A percentile compares a stretch with the other conserved stretches of the same genome.
These are phyloP conservation scores for Didymella sp. DNA, from an alignment of 2,329 filamentous ascomycete species.

Conservation along the genomic window DNA sequence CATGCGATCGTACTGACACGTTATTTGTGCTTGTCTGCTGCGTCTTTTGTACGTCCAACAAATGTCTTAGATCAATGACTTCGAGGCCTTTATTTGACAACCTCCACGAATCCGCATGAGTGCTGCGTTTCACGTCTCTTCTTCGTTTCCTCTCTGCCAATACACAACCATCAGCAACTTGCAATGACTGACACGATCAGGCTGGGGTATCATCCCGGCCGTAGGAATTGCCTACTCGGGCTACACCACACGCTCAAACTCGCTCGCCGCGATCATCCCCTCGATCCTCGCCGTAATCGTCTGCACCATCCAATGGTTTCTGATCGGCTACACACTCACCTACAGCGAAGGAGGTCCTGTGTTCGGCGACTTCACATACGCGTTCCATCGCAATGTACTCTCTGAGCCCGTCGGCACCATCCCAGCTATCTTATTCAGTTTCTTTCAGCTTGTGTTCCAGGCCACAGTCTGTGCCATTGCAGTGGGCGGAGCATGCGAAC, in stretches of 20 bases:
- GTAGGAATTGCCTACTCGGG: conserved; percentile 60
- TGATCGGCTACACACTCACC: conserved; percentile 58
- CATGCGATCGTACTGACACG: conserved; percentile 61
- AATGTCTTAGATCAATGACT: not conserved
- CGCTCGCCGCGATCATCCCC: conserved; percentile 58
- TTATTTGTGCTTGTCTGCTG: conserved; percentile 60
- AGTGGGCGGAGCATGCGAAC: conserved; percentile 58
- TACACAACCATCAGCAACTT: not conserved
- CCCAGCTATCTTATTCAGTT: conserved; percentile 59
- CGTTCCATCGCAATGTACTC: conserved; percentile 56
- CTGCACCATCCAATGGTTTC: conserved; percentile 61
- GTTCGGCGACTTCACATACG: conserved; percentile 56
- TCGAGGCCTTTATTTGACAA: not conserved
- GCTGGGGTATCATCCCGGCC: conserved; percentile 61
- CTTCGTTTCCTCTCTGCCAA: not conserved
- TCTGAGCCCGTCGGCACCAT: conserved; percentile 59
- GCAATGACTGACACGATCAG: conserved; percentile 9
- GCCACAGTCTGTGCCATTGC: conserved; percentile 61
- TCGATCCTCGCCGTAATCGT: conserved; percentile 56
- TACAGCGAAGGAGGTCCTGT: conserved; percentile 57
- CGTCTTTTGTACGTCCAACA: conserved; percentile 51
- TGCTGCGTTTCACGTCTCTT: not conserved
- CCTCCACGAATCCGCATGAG: not conserved
- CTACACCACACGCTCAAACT: conserved; percentile 58
- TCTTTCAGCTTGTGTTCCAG: conserved; percentile 60